These are phyloP conservation scores for Earliella scabrosa DNA, from an alignment of 1,284 basidiomycete genomes.

Conservation along the genomic window DNA sequence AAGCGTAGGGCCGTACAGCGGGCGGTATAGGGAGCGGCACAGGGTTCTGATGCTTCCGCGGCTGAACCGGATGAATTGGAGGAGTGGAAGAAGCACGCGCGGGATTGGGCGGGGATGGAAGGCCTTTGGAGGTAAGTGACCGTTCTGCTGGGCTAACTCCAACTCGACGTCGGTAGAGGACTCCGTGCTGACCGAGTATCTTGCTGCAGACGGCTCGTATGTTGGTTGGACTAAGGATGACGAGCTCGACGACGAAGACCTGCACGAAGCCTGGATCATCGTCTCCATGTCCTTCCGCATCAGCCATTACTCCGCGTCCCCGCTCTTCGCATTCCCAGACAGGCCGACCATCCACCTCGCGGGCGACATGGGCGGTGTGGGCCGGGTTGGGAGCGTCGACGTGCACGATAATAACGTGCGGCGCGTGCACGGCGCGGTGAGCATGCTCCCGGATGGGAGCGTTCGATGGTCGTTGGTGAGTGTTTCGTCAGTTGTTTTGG, in stretches of 20 bases:
- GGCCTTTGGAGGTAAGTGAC: slow-evolving; percentile 61
- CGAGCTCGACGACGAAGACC: slow-evolving; percentile 33
- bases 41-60: too few relatives aligned
- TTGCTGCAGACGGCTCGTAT: slow-evolving; percentile 55
- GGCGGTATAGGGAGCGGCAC: too few relatives aligned
- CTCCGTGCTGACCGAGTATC: too few relatives aligned
- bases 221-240: slow-evolving; percentile 68
- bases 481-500: slow-evolving; percentile 8
- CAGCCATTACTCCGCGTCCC: slow-evolving; percentile 45
- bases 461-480: slow-evolving; percentile 59
- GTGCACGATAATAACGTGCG: slow-evolving; percentile 30
- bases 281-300: slow-evolving; percentile 56
- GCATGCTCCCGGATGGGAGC: slow-evolving; percentile 53
- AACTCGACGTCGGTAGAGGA: background rate
- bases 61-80: background rate
- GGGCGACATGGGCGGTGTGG: slow-evolving; percentile 46
- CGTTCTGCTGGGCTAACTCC: background rate
- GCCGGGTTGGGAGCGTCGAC: slow-evolving; percentile 31
- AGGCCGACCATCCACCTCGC: slow-evolving; percentile 56
- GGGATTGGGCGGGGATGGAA: slow-evolving; percentile 63
- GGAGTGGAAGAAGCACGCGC: slow-evolving; percentile 40
- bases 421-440: slow-evolving; percentile 47
- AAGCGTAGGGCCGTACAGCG: slow-evolving; percentile 17
- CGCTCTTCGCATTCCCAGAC: slow-evolving; percentile 35
- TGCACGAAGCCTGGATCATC: slow-evolving; percentile 54